A percentile compares a stretch with the other conserved stretches of the same genome.
Evolutionary conservation across 495 filamentous ascomycete genomes (phyloP).

Genomic region (Aspergillus baeticus): DNA sequence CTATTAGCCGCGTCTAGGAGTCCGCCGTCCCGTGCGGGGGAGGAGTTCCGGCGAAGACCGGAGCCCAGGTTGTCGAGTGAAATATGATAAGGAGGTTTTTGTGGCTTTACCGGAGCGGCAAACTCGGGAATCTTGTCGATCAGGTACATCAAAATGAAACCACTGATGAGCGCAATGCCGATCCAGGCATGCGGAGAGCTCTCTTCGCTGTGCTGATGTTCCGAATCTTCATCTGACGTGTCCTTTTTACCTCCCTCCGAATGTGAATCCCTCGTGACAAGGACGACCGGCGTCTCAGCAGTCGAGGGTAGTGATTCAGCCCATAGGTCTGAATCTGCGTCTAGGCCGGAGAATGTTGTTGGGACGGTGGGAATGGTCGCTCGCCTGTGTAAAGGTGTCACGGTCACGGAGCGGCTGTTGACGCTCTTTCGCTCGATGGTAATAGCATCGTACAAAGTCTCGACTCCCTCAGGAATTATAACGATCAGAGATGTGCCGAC

Average conservation of each 20-base stretch:
- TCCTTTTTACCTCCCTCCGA: constrained; percentile 29
- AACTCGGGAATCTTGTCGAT: constrained; percentile 85
- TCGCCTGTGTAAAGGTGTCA: constrained; percentile 33
- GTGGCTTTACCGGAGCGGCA: constrained; percentile 54
- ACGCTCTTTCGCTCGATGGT: constrained; percentile 30
- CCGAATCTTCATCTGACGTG: constrained; percentile 40
- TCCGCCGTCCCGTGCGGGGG: constrained; percentile 40
- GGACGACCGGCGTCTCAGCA: not conserved
- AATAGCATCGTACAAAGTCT: constrained; percentile 75
- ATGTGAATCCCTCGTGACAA: constrained; percentile 8
- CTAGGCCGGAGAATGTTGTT: constrained; percentile 10
- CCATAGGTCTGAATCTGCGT: not conserved
- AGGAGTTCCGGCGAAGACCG: constrained; percentile 54
- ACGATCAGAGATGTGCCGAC: constrained; percentile 95
- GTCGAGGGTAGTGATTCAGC: constrained; percentile 3
- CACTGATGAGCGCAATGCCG: constrained; percentile 79
- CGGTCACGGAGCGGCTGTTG: constrained; percentile 26
- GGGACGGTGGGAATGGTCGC: constrained; percentile 21
- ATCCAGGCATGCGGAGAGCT: constrained; percentile 69
- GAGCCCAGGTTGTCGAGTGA: constrained; percentile 73
- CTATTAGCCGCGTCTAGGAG: constrained; percentile 33
- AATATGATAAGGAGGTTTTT: constrained; percentile 65
- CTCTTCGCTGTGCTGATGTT: constrained; percentile 30
- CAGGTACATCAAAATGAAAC: constrained; percentile 96
- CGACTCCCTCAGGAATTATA: constrained; percentile 95